A percentile compares a stretch with the other conserved stretches of the same genome.
These are phyloP conservation scores for Lachancea kluyveri DNA, from an alignment of 805 yeast species.

Conservation along the genomic window DNA sequence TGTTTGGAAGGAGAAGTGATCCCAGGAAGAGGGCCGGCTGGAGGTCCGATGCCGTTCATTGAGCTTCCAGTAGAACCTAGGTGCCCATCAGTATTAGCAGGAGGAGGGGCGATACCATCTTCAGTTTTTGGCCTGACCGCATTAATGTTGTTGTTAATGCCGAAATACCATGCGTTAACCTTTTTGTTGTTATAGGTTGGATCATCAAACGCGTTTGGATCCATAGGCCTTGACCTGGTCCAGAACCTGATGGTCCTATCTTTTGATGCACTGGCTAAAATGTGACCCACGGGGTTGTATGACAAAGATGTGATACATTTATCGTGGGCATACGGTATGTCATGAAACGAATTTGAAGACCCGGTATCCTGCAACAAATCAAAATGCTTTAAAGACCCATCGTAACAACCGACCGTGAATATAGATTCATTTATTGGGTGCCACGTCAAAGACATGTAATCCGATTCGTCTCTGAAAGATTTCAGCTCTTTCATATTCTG, in stretches of 20 bases:
- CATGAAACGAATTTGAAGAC: constrained; percentile 38
- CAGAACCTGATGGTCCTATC: constrained; percentile 91
- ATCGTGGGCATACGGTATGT: constrained; percentile 89
- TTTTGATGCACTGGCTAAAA: constrained; percentile 86
- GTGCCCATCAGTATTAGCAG: constrained; percentile 6
- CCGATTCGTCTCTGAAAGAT: constrained; percentile 75
- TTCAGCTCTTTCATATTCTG: constrained; percentile 66
- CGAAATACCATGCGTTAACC: constrained; percentile 50
- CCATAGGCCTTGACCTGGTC: constrained; percentile 90
- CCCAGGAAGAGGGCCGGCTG: too few relatives aligned
- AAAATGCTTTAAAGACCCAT: constrained; percentile 80
- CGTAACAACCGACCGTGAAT: constrained; percentile 80
- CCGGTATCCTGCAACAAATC: constrained; percentile 35
- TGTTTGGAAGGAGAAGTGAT: too few relatives aligned
- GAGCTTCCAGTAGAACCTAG: background rate
- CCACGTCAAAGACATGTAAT: constrained; percentile 84
- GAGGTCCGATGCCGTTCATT: background rate
- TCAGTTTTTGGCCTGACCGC: constrained; percentile 31
- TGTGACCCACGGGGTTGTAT: constrained; percentile 92
- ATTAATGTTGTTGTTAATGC: constrained; percentile 33
- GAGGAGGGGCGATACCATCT: constrained; percentile 31
- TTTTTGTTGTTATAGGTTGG: constrained; percentile 69
- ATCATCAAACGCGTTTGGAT: constrained; percentile 74
- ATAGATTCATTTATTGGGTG: constrained; percentile 81
- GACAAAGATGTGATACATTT: constrained; percentile 85